A percentile compares a stretch with the other conserved stretches of the same genome.
phyloP scores from a whole-genome alignment of 1,284 basidiomycete species.

The Melampsora larici-populina region DNA sequence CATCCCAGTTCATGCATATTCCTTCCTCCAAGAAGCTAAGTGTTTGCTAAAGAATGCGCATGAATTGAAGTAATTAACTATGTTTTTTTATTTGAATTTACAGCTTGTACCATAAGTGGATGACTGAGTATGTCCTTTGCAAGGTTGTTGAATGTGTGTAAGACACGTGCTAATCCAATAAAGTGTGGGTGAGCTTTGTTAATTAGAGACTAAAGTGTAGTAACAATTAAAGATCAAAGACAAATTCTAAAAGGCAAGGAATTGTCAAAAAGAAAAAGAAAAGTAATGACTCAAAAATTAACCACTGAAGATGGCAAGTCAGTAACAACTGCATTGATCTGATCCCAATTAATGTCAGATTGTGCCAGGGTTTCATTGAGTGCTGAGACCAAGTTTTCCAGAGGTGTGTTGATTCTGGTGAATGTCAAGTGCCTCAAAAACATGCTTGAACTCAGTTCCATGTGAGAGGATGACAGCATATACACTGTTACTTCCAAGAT shows the following conservation, averaged over 20 bases:
- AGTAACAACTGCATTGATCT: background rate
- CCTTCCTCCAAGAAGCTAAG: conserved; percentile 4
- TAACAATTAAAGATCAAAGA: too few relatives aligned
- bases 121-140: conserved; percentile 6
- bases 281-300: background rate
- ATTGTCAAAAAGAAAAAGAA: background rate
- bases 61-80: conserved; percentile 27
- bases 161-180: background rate
- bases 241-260: too few relatives aligned
- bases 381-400: background rate
- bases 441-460: background rate
- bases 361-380: background rate
- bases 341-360: background rate
- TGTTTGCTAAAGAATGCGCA: conserved; percentile 12
- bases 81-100: conserved; percentile 14
- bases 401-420: background rate
- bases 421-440: background rate
- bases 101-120: conserved; percentile 1
- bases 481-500: background rate
- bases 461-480: background rate
- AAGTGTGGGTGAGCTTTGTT: conserved; percentile 19
- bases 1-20: conserved; percentile 18
- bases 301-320: background rate
- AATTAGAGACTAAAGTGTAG: background rate
- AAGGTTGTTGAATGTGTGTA: conserved; percentile 22